Base-by-base conservation (phyloP, 768 basidiomycete species). In the Pulveroboletus sp. region DNA sequence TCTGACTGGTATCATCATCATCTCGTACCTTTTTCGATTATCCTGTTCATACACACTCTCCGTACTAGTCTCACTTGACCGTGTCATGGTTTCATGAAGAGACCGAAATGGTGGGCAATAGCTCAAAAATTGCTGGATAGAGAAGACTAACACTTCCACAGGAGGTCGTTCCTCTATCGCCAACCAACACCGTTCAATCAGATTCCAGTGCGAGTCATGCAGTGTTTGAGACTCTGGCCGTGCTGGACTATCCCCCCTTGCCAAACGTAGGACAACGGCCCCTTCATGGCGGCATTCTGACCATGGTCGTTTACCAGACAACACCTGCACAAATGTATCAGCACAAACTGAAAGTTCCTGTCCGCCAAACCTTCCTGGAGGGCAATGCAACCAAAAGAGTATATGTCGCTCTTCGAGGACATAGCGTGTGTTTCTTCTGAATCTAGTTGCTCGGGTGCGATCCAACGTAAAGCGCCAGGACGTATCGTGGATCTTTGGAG, bases 381-480 rank as follows among this genome's bases (percentile, higher is more conserved):
- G 9, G 29, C 27, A 9, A 75, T 62, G 52, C 72, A 73, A 9
- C 59, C 59, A 25, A 57, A 61, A 0, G 59, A 61, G 23, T 50
- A 60, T n/a, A 60, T 43, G 17, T 60, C 58, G 12, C 45, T 59
- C 34, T 45, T 47, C 2, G 40, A 36, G 5, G 58, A 52, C 14
- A 2, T 25, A 0, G 5, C 16, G 7, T 21, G 17, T 14, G 10
- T 42, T 1, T 66, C 60, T 6, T 57, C 41, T n/a, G n/a, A n/a
- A 20, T 50, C 27, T 1, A 78, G 24, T 34, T 58, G 62, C n/a
- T 69, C 58, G 0, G 74, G 61, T 19, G 76, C 75, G 2, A 68
- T 67, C 74, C 75, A 78, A 0, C 76, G 69, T 29, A 76, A 61
- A 9, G 75, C 70, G 4, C 60, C 60, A 1, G 53, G 37, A 19